Conservation (phyloP, 2,329 filamentous ascomycete genomes). For the Aureobasidium namibiae region DNA sequence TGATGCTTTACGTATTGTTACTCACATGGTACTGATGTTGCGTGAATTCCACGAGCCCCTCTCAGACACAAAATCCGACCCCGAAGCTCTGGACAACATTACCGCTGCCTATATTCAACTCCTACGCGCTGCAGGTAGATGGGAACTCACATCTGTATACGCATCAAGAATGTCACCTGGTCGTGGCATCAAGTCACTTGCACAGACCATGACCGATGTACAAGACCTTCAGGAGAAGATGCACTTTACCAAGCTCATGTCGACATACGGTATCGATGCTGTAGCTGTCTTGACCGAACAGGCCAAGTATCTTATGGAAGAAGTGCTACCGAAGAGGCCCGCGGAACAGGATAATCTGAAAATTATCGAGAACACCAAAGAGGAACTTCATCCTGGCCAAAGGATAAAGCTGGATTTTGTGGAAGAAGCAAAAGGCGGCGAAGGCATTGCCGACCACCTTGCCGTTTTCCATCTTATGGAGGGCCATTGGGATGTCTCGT, state of each 20-base stretch:
- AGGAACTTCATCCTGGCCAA: slow-evolving; percentile 46
- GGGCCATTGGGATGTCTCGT: slow-evolving; percentile 63
- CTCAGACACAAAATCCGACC: slow-evolving; percentile 21
- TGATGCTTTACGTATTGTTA: slow-evolving; percentile 36
- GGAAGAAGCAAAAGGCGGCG: slow-evolving; percentile 49
- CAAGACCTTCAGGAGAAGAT: slow-evolving; percentile 56
- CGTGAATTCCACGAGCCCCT: slow-evolving; percentile 35
- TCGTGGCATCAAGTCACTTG: slow-evolving; percentile 62
- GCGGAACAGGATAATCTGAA: slow-evolving; percentile 20
- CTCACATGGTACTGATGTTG: slow-evolving; percentile 57
- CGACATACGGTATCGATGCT: slow-evolving; percentile 63
- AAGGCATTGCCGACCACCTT: slow-evolving; percentile 69
- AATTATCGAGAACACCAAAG: slow-evolving; percentile 45
- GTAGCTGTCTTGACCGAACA: slow-evolving; percentile 66
- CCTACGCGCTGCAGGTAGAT: slow-evolving; percentile 62
- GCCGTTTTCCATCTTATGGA: slow-evolving; percentile 78
- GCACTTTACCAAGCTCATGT: slow-evolving; percentile 65
- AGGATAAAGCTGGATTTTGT: slow-evolving; percentile 65
- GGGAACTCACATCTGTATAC: slow-evolving; percentile 78
- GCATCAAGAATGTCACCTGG: slow-evolving; percentile 65
- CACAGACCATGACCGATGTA: slow-evolving; percentile 67
- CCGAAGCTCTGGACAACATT: slow-evolving; percentile 48
- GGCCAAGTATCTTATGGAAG: slow-evolving; percentile 30
- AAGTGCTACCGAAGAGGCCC: slow-evolving; percentile 14
- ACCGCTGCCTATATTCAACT: slow-evolving; percentile 76